Conservation (phyloP, 2,329 filamentous ascomycete species). For the Aspergillus sp. region DNA sequence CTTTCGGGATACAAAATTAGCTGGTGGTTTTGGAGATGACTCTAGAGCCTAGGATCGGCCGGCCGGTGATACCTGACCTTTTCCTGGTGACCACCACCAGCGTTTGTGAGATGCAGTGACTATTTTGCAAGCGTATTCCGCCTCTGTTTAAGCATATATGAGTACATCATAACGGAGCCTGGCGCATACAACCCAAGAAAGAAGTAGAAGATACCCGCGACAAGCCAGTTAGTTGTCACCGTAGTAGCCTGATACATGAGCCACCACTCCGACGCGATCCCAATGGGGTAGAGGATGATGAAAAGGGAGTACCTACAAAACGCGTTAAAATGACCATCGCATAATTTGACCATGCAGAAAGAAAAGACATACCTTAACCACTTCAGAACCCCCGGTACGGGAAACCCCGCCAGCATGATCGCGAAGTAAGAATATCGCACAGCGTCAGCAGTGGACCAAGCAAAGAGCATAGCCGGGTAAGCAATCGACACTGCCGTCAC, state of each 20-base stretch:
- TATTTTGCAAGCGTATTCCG: conserved; percentile 21
- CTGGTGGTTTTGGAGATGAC: neutral
- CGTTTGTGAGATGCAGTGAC: neutral
- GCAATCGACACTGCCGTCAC: conserved; percentile 18
- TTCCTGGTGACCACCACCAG: neutral
- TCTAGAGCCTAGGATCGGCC: neutral
- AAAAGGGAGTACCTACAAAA: conserved; percentile 30
- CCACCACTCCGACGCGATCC: conserved; percentile 32
- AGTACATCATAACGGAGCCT: conserved; percentile 33
- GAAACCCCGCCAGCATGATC: conserved; percentile 18
- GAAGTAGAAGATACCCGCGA: conserved; percentile 24
- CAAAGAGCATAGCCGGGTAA: conserved; percentile 27
- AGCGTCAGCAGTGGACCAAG: conserved; percentile 29
- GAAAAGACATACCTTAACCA: conserved; percentile 23
- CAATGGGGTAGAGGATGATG: conserved; percentile 27
- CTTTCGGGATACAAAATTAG: neutral
- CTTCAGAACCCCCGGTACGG: conserved; percentile 18
- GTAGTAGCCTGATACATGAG: conserved; percentile 27
- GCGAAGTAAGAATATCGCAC: conserved; percentile 29
- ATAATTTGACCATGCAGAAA: neutral
- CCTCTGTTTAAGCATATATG: conserved; percentile 32
- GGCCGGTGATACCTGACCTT: too few species aligned
- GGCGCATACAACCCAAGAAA: conserved; percentile 29
- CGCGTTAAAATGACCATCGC: neutral
- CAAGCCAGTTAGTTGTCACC: conserved; percentile 8